Conservation (phyloP, 2,329 filamentous ascomycete genomes). For the Colletotrichum sidae region DNA sequence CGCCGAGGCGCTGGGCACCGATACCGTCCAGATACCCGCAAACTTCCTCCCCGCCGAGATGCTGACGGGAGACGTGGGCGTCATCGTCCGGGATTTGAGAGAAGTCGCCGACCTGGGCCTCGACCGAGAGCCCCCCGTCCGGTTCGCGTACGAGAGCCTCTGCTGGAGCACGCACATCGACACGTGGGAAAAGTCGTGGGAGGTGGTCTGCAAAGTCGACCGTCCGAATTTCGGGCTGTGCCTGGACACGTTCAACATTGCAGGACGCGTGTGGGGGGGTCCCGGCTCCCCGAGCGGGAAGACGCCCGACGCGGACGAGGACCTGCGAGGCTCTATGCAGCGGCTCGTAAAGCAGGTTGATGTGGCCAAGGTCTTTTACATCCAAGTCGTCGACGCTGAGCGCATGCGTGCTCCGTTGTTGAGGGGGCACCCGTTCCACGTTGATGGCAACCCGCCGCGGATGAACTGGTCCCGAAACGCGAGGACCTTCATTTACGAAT, state of each 20-base stretch:
- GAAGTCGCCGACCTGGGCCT: slow-evolving; percentile 76
- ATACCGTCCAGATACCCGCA: slow-evolving; percentile 79
- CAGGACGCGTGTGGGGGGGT: slow-evolving; percentile 74
- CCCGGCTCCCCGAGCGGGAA: slow-evolving; percentile 65
- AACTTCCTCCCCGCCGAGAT: slow-evolving; percentile 69
- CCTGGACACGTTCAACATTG: slow-evolving; percentile 84
- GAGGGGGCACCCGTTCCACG: slow-evolving; percentile 64
- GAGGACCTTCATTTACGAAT: slow-evolving; percentile 69
- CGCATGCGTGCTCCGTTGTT: slow-evolving; percentile 63
- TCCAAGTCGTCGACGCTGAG: slow-evolving; percentile 82
- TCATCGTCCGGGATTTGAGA: slow-evolving; percentile 71
- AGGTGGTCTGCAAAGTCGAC: slow-evolving; percentile 72
- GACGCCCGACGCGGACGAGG: slow-evolving; percentile 64
- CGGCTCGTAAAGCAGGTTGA: slow-evolving; percentile 67
- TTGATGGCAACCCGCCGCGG: slow-evolving; percentile 62
- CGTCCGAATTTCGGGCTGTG: slow-evolving; percentile 80
- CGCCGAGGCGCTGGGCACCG: slow-evolving; percentile 71
- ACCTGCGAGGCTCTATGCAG: slow-evolving; percentile 64
- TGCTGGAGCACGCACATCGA: slow-evolving; percentile 78
- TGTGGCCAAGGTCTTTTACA: slow-evolving; percentile 75
- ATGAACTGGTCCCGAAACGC: slow-evolving; percentile 76
- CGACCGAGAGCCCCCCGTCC: slow-evolving; percentile 64
- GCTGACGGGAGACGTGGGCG: slow-evolving; percentile 57
- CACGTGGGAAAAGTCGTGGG: slow-evolving; percentile 79
- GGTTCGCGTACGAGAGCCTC: slow-evolving; percentile 78